phyloP scores from a whole-genome alignment of 768 basidiomycete species.

The Tubosaeta brunneosetosa region DNA sequence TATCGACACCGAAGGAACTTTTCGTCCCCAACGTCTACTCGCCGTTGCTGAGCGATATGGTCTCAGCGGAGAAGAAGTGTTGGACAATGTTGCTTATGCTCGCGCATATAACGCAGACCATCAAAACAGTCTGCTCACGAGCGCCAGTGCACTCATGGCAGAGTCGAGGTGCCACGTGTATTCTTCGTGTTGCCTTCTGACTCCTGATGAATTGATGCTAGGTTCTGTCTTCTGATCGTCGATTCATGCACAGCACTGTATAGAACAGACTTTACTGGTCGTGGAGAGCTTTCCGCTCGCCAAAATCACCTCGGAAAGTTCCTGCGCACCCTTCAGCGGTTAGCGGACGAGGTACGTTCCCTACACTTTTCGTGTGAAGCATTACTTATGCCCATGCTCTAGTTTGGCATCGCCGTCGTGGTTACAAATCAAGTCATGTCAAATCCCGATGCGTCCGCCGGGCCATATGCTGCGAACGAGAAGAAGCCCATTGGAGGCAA shows the following conservation, averaged over 20 bases:
- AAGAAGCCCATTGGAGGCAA: constrained; percentile 99
- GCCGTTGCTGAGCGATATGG: constrained; percentile 95
- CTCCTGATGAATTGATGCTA: constrained; percentile 29
- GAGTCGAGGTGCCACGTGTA: constrained; percentile 74
- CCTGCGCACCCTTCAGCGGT: constrained; percentile 82
- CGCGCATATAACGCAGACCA: constrained; percentile 99
- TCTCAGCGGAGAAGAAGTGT: constrained; percentile 94
- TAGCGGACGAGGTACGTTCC: constrained; percentile 86
- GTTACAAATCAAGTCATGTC: constrained; percentile 99
- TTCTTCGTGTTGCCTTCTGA: constrained; percentile 11
- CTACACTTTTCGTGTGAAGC: constrained; percentile 1
- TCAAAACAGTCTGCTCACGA: constrained; percentile 83
- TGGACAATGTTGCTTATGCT: constrained; percentile 98
- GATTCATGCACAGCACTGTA: constrained; percentile 96
- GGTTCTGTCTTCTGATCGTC: constrained; percentile 94
- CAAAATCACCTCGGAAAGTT: constrained; percentile 97
- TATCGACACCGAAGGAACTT: constrained; percentile 98
- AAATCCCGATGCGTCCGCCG: constrained; percentile 91
- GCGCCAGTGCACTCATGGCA: constrained; percentile 97
- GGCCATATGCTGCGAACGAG: constrained; percentile 83
- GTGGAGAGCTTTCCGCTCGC: constrained; percentile 91
- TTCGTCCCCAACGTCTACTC: constrained; percentile 91
- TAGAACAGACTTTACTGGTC: constrained; percentile 91
- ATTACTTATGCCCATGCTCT: constrained; percentile 8
- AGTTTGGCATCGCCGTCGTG: constrained; percentile 98